Evolutionary conservation across 371 early-diverging fungal genomes (phyloP), one percentile per base, ranked within the genome.

Genomic region (Chytridium lagenaria): DNA sequence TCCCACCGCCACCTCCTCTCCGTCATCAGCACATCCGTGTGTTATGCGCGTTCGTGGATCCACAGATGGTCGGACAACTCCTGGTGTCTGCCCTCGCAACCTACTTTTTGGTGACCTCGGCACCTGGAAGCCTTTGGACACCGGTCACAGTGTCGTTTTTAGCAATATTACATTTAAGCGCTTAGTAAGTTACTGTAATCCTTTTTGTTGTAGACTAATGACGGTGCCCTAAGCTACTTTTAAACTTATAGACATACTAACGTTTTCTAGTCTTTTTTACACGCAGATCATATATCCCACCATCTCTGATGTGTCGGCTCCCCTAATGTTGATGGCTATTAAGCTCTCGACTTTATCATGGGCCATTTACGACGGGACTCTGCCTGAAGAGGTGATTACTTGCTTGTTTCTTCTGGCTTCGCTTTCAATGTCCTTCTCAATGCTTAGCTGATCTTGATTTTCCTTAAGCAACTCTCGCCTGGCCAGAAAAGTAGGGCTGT

Each of bases 331-430:
- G 36, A 80, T 92, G 67, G 90, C 92, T 2, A 92, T 95, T 70
- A 96, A 96, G 78, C 76, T 93, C 34, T 90, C 93, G 19, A 88
- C 92, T 10, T 92, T 92, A 81, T 94, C 94, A 0, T 95, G 90
- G 80, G 90, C 88, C 68, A 87, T 93, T 19, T 80, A 84, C 69
- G 94, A 95, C 77, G 93, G 92, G 2, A 69, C 52, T 10, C 69
- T 67, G 59, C 69, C 73, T 10, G 49, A 66, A 0, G 72, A 71
- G 72, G 76, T 44, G 19, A 44, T 44, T 12, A 44, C 44, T 19
- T 44, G 7, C 19, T 44, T 44, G 7, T 44, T 44, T 44, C 19
- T 76, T 69, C 22, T 49, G 31, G 22, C 44, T 39, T 38, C 2
- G 28, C 30, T 28, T 50, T 51, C 28, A 1, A 63, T 26, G 63